Base-by-base conservation (phyloP, 2,329 filamentous ascomycete genomes). In the Coniochaeta pulveracea region DNA sequence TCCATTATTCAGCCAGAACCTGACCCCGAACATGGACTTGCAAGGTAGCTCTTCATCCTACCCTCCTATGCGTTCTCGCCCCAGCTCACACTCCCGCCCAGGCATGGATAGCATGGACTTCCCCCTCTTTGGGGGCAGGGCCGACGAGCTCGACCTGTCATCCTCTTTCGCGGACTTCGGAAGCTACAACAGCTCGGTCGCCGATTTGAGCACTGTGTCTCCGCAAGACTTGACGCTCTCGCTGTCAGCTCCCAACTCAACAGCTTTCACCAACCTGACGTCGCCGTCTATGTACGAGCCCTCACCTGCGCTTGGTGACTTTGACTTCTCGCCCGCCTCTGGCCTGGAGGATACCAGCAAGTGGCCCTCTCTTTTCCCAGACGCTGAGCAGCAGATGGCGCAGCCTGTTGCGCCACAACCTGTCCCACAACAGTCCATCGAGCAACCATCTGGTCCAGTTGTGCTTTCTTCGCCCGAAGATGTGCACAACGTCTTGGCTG, bases 251-350 rank as follows among this genome's bases (percentile, higher is more conserved):
- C 86, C 86, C 19, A 84, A 84, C 50, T 93, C 86, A 3, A 70
- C 79, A 29, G 77, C 83, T 21, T 76, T 91, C 51, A 93, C 86
- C 22, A 77, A 85, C 42, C 52, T 94, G 56, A 93, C 85, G 37
- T 91, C 86, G 39, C 86, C 86, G 27, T 84, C 81, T n/a, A 66
- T 76, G 37, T 79, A 76, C 48, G 72, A 82, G 50, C 82, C 79
- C 47, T 93, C 85, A 34, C 85, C 85, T 9, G 80, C 76, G 37
- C 77, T 80, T 48, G 56, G 56, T 40, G 78, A 84, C 46, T 85
- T 76, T 47, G 76, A 91, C 48, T 76, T 82, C 12, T 93, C 85
- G 33, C 86, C 86, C 29, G 73, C 80, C 54, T 84, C 88, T 56
- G 68, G 67, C 38, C 64, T 58, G 40, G 64, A 69, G 42, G 71